Conservation (phyloP, 805 yeast species). For the Pachysolen tannophilus region DNA sequence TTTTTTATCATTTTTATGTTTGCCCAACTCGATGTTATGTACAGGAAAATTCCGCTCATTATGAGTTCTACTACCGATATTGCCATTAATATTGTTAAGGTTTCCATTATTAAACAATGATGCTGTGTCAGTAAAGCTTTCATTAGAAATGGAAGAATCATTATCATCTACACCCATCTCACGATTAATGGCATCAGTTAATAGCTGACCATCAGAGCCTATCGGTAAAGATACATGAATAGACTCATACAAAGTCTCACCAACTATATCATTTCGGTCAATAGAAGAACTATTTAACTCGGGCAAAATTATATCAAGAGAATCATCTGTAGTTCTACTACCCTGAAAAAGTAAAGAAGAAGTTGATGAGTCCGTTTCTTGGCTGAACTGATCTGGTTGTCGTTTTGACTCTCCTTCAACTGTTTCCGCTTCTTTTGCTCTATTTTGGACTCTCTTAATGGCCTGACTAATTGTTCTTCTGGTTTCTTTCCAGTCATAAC, state of each 20-base stretch:
- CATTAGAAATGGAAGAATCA: neutral
- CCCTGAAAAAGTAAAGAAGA: neutral
- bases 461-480: slow-evolving; percentile 58
- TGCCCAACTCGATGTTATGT: neutral
- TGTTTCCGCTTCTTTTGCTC: slow-evolving; percentile 19
- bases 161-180: slow-evolving; percentile 19
- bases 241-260: slow-evolving; percentile 70
- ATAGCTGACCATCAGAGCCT: slow-evolving; percentile 32
- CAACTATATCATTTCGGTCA: slow-evolving; percentile 27
- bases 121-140: neutral
- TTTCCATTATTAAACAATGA: too few relatives aligned
- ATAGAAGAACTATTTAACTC: slow-evolving; percentile 8
- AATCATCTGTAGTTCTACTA: slow-evolving; percentile 4
- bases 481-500: slow-evolving; percentile 87
- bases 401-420: neutral
- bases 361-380: neutral
- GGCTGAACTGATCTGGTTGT: slow-evolving; percentile 2
- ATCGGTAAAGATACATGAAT: slow-evolving; percentile 59
- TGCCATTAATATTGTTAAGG: too few relatives aligned
- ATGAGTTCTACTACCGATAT: neutral
- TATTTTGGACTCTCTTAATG: slow-evolving; percentile 51
- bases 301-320: slow-evolving; percentile 4
- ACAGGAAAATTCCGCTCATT: neutral
- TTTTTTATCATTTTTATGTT: slow-evolving; percentile 24
- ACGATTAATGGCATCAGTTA: slow-evolving; percentile 48